Evolutionary conservation across 139 green algal genomes (phyloP).

Genomic region (Auxenochlorella protothecoides): DNA sequence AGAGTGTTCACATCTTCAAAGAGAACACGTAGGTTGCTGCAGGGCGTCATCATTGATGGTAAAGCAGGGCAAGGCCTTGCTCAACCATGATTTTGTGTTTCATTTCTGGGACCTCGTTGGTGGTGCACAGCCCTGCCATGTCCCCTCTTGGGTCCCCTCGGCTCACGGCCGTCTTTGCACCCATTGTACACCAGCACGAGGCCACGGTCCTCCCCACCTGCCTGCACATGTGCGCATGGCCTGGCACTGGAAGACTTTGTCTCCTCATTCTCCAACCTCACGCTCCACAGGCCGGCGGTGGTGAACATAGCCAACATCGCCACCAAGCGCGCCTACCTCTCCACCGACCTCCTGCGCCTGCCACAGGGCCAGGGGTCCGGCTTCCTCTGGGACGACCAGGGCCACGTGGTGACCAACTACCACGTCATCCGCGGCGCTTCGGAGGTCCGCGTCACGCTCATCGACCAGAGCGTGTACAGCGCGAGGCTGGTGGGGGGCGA

Average conservation of each 20-base stretch:
- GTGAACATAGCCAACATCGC: conserved; percentile 55
- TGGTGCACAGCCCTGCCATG: not conserved
- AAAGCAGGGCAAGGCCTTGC: no score
- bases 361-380: conserved; percentile 51
- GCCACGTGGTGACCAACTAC: conserved; percentile 65
- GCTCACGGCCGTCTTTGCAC: not conserved
- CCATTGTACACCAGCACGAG: not conserved
- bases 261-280: not conserved
- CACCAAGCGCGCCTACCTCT: conserved; percentile 5
- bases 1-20: conserved; percentile 40
- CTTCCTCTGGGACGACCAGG: conserved; percentile 64
- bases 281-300: conserved; percentile 26
- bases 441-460: conserved; percentile 27
- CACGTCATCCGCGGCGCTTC: conserved; percentile 41
- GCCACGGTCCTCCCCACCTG: not conserved
- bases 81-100: no score
- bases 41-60: no score
- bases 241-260: not conserved
- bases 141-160: not conserved
- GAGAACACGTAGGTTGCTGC: conserved; percentile 23
- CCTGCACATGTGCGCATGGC: not conserved
- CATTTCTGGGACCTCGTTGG: not conserved
- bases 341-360: conserved; percentile 34
- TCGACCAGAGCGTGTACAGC: conserved; percentile 36
- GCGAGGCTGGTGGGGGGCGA: conserved; percentile 41